phyloP scores from a whole-genome alignment of 495 filamentous ascomycete genomes.

The Apiosordaria backusii region DNA sequence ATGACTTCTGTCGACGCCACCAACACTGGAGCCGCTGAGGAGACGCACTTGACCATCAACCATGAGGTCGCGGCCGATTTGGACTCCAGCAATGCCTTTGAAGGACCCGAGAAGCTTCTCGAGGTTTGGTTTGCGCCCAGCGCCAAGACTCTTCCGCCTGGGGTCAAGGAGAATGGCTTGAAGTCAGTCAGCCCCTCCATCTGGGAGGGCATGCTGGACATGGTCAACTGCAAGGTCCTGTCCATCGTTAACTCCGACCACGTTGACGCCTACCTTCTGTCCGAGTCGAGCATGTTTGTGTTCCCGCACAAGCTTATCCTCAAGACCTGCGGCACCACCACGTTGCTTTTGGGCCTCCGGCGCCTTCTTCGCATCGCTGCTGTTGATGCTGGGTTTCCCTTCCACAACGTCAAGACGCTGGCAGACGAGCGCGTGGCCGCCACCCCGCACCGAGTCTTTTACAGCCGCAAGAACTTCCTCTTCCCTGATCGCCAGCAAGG shows the following conservation, averaged over 20 bases:
- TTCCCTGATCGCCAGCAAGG: slow-evolving; percentile 93
- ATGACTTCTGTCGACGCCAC: slow-evolving; percentile 84
- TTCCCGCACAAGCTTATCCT: slow-evolving; percentile 98
- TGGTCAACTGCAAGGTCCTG: slow-evolving; percentile 97
- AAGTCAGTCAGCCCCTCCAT: slow-evolving; percentile 79
- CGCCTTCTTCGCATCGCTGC: slow-evolving; percentile 89
- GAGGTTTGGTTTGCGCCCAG: slow-evolving; percentile 98
- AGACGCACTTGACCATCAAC: slow-evolving; percentile 91
- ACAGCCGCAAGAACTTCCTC: slow-evolving; percentile 97
- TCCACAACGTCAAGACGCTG: slow-evolving; percentile 45
- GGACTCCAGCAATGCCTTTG: slow-evolving; percentile 94
- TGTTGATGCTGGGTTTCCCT: slow-evolving; percentile 79
- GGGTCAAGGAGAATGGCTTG: slow-evolving; percentile 68
- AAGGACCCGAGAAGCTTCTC: slow-evolving; percentile 96
- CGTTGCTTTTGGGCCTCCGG: slow-evolving; percentile 80
- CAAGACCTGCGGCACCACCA: slow-evolving; percentile 98
- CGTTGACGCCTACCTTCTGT: slow-evolving; percentile 95
- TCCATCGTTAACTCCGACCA: slow-evolving; percentile 93
- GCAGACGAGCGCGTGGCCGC: slow-evolving; percentile 66
- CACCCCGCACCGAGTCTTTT: slow-evolving; percentile 93
- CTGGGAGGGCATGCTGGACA: slow-evolving; percentile 96
- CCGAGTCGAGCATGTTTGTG: slow-evolving; percentile 99
- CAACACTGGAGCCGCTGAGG: slow-evolving; percentile 72
- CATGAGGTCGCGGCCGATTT: slow-evolving; percentile 90
- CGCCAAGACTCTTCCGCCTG: slow-evolving; percentile 64